Evolutionary conservation across 2,329 filamentous ascomycete genomes (phyloP), one percentile per base, ranked within the genome.

Genomic region (Trichoderma asperellum): DNA sequence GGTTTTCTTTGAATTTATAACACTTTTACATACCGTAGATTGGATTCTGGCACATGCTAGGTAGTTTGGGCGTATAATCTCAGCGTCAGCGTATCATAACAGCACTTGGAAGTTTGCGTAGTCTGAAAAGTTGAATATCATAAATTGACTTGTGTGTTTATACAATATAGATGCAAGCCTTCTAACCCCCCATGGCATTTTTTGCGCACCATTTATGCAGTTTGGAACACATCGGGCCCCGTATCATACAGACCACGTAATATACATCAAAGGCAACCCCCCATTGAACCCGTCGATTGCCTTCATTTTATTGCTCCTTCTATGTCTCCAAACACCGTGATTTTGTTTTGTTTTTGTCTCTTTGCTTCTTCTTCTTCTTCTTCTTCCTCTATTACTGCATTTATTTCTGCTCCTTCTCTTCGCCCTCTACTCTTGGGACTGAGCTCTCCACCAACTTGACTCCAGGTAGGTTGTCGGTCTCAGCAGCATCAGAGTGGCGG

Each of bases 361-460:
- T 66, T 63, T 14, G 24, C 18, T 57, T 34, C 16, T 29, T 58
- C 29, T 12, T 29, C 32, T 5, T 29, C 18, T 57, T 34, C 16
- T 29, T 58, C 29, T 12, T 29, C 32, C 12, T 29, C 32, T 8
- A 27, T 52, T 49, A 29, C 18, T 74, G 73, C 8, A 43, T 32
- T 21, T 34, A 11, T 60, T 70, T 68, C 61, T 68, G 71, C 55
- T 71, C 64, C 69, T 74, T 68, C 55, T 73, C 68, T 21, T 73
- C 78, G n/a, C 76, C 72, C 72, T 71, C 74, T 70, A 72, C 71
- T 27, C 62, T 67, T 5, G 73, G 72, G 14, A 61, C 60, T 21
- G 70, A 69, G 18, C 57, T 58, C 29, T 70, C 66, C 6, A 70
- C 70, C 18, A 69, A 10, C 57, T 70, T 71, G 21, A 40, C 58